Evolutionary conservation across 108 stramenopile species (phyloP).

Genomic region (Pseudonitzschia multistriata): DNA sequence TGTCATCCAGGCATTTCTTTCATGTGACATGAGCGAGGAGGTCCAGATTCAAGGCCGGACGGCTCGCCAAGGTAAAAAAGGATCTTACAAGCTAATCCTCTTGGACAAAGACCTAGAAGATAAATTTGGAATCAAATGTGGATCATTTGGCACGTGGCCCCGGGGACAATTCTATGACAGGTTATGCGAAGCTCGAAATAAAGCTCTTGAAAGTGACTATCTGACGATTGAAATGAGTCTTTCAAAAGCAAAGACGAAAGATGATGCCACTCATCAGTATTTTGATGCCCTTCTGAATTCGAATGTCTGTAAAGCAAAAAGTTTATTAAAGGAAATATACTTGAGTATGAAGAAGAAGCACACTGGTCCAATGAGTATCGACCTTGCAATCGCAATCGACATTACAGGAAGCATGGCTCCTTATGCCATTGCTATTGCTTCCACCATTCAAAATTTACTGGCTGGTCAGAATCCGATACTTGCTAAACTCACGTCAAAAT

Average conservation of each 20-base stretch:
- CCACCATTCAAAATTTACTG: constrained; percentile 41
- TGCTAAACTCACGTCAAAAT: constrained; percentile 36
- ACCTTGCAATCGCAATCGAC: constrained; percentile 54
- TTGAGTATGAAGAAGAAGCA: constrained; percentile 43
- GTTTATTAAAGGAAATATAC: constrained; percentile 48
- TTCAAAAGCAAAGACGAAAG: constrained; percentile 39
- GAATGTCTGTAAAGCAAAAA: constrained; percentile 20
- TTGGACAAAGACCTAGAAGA: constrained; percentile 53
- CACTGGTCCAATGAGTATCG: constrained; percentile 44
- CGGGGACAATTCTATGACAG: constrained; percentile 46
- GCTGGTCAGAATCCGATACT: constrained; percentile 38
- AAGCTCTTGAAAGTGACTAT: constrained; percentile 26
- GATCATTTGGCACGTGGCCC: constrained; percentile 32
- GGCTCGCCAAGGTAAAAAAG: constrained; percentile 62
- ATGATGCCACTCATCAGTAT: constrained; percentile 42
- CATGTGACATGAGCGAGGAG: constrained; percentile 55
- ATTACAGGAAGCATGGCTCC: constrained; percentile 62
- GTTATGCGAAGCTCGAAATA: constrained; percentile 40
- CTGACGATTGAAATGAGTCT: constrained; percentile 45
- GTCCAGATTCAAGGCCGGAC: constrained; percentile 67
- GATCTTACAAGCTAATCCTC: constrained; percentile 52
- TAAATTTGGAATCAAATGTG: constrained; percentile 42
- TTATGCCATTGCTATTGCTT: constrained; percentile 22
- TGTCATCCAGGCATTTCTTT: constrained; percentile 60
- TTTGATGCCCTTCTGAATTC: constrained; percentile 51